phyloP scores from a whole-genome alignment of 2,329 filamentous ascomycete species.

The Aspergillus pseudoviridinutans region DNA sequence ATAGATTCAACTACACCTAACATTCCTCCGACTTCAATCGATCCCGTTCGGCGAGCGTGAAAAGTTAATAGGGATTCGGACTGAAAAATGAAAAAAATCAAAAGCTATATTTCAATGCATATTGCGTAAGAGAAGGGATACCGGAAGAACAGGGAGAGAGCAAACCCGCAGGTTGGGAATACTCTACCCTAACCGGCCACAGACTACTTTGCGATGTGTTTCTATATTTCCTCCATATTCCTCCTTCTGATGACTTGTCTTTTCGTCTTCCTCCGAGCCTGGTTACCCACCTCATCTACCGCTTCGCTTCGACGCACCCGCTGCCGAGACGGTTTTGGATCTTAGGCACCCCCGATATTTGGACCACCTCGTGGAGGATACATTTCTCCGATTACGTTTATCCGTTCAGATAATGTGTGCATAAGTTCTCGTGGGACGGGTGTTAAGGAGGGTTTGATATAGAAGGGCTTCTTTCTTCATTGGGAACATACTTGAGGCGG shows the following conservation, averaged over 20 bases:
- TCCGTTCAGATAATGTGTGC: slow-evolving; percentile 8
- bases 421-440: not conserved
- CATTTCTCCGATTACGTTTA: not conserved
- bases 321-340: not conserved
- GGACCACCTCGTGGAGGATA: not conserved
- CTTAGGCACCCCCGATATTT: not conserved
- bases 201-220: not conserved
- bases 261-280: slow-evolving; percentile 1
- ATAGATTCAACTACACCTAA: slow-evolving; percentile 4
- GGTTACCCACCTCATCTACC: not conserved
- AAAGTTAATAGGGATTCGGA: not conserved
- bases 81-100: not conserved
- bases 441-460: not conserved
- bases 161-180: not conserved
- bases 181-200: not conserved
- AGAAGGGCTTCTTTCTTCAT: slow-evolving; percentile 5
- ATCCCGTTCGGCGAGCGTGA: not conserved
- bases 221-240: slow-evolving; percentile 4
- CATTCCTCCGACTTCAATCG: not conserved
- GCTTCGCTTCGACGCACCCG: not conserved
- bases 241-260: slow-evolving; percentile 6
- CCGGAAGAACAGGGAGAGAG: not conserved
- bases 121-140: not conserved
- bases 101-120: not conserved
- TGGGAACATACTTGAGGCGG: slow-evolving; percentile 4